Evolutionary conservation across 2,329 filamentous ascomycete species (phyloP), one percentile per base, ranked within the genome.

Genomic region (Fusarium anguioides): DNA sequence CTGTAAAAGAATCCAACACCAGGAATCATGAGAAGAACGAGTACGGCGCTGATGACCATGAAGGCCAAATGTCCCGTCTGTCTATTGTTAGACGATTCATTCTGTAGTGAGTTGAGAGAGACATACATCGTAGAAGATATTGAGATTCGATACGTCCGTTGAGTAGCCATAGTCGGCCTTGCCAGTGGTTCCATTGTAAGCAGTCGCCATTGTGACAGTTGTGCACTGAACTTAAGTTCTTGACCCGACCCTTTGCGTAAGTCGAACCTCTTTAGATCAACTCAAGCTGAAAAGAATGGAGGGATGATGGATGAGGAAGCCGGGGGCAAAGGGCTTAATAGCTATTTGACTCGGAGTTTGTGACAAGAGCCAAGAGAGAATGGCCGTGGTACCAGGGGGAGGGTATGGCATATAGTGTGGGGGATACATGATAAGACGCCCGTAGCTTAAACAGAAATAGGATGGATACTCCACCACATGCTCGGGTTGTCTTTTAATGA

Each of bases 1-100:
- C 92, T 95, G 83, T 97, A 97, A 86, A 97, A 97, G 85, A 97
- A 96, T 51, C 93, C 94, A 75, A 97, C 93, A 58, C 94, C 94
- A 35, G 94, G 94, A 77, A 97, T 93, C 93, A 97, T 97, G 76
- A 97, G 88, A 71, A 97, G 83, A 58, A 97, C 93, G 46, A 97
- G 87, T 17, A 91, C 92, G 5, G 93, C 87, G 31, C 87, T 88
- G 51, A 88, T 87, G 73, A 94, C 83, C 75, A 97, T 87, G 90
- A 92, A 97, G 57, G 90, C 87, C 74, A 97, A 88, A 80, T 97
- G 89, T 75, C 93, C 94, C 60, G 89, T 86, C 90, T 95, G 59
- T 27, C 37, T 17, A 31, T 23, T 23, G 53, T 51, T 39, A 50
- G 42, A 21, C 9, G 8, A 2, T n/a, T 5, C 15, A 24, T 6